phyloP scores from a whole-genome alignment of 345 rosid species.

The Chamaenerion angustifolium region DNA sequence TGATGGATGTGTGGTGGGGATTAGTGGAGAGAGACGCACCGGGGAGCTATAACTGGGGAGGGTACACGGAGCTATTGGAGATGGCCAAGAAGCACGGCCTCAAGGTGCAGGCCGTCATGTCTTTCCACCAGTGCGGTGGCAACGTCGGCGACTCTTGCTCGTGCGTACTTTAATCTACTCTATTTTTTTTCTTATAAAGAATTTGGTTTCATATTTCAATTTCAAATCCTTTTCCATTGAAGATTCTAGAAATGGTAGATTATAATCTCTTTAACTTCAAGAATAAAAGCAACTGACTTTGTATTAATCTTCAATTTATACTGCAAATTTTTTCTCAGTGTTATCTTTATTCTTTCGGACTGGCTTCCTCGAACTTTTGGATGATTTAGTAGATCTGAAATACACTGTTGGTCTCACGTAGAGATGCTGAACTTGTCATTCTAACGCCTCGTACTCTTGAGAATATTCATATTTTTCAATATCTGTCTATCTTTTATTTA shows the following conservation, averaged over 20 bases:
- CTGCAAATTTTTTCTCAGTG: too few species aligned
- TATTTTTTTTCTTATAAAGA: not conserved
- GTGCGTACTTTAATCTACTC: conserved; percentile 24
- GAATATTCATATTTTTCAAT: too few species aligned
- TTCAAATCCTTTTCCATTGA: not conserved
- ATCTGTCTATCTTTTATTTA: too few species aligned
- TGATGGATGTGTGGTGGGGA: conserved; percentile 99
- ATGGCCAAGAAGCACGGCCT: conserved; percentile 86
- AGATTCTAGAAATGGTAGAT: too few species aligned
- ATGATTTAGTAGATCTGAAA: too few species aligned
- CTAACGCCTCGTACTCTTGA: too few species aligned
- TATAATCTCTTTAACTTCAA: not conserved
- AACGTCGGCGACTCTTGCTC: conserved; percentile 94
- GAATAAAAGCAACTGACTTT: too few species aligned
- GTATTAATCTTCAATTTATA: too few species aligned
- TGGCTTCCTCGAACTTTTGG: too few species aligned
- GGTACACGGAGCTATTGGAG: conserved; percentile 67
- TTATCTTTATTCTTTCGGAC: too few species aligned
- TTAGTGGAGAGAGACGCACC: conserved; percentile 83
- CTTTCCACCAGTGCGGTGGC: conserved; percentile 98
- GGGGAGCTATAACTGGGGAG: conserved; percentile 89
- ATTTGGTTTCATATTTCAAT: not conserved
- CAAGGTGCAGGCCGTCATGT: conserved; percentile 97
- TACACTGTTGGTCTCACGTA: too few species aligned
- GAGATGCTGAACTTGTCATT: too few species aligned